These are phyloP conservation scores for Amauroascus niger DNA, from an alignment of 2,329 filamentous ascomycete genomes.

Conservation along the genomic window DNA sequence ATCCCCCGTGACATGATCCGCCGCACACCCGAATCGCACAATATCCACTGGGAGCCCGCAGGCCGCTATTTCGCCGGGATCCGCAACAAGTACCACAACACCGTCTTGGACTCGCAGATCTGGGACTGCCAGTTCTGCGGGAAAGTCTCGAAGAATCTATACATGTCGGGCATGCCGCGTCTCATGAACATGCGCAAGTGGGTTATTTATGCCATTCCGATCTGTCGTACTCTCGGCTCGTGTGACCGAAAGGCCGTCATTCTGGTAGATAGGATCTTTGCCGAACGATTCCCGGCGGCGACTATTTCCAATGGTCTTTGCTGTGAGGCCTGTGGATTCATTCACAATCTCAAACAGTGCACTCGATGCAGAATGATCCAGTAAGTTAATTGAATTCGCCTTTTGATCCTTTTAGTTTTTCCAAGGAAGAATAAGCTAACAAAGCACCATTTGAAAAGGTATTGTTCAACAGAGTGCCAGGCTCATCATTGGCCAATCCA, in stretches of 20 bases:
- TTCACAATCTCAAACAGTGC: constrained; percentile 6
- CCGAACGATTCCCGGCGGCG: not conserved
- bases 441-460: not conserved
- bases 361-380: constrained; percentile 8
- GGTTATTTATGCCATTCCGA: constrained; percentile 8
- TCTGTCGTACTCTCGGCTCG: constrained; percentile 1
- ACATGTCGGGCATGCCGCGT: constrained; percentile 10
- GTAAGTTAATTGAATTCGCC: not conserved
- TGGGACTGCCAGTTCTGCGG: constrained; percentile 13
- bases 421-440: not conserved
- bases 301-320: constrained; percentile 5
- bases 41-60: constrained; percentile 6
- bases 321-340: constrained; percentile 9
- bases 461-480: constrained; percentile 9
- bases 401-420: not conserved
- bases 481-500: constrained; percentile 5
- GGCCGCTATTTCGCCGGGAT: constrained; percentile 7
- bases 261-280: constrained; percentile 3
- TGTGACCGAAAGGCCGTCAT: constrained; percentile 6
- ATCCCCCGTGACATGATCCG: constrained; percentile 8
- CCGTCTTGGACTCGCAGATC: constrained; percentile 1
- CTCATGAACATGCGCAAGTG: constrained; percentile 5
- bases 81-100: constrained; percentile 4
- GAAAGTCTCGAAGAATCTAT: constrained; percentile 4
- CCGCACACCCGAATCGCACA: not conserved